Evolutionary conservation across 2,329 filamentous ascomycete species (phyloP).

Genomic region (Scytalidium sp.): DNA sequence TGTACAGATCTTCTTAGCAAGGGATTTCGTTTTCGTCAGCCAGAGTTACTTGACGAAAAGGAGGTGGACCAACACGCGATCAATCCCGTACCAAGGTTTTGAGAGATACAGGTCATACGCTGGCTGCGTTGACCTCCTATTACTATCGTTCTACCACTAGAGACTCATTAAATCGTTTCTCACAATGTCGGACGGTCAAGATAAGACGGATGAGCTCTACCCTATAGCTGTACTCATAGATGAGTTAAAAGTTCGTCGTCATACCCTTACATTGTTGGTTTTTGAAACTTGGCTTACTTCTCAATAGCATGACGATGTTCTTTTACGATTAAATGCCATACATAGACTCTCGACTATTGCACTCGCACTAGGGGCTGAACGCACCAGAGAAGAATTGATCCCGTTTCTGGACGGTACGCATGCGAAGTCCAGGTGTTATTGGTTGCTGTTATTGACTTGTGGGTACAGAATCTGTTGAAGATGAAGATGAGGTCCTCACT

Average conservation of each 20-base stretch:
- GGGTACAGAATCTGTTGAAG: conserved; percentile 89
- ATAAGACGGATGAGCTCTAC: conserved; percentile 97
- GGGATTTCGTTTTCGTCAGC: not conserved
- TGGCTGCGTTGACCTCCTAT: conserved; percentile 25
- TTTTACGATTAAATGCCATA: conserved; percentile 96
- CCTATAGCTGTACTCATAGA: conserved; percentile 99
- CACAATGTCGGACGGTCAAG: conserved; percentile 85
- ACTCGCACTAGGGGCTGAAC: conserved; percentile 89
- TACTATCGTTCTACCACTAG: conserved; percentile 24
- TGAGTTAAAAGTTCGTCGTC: conserved; percentile 82
- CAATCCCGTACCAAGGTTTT: conserved; percentile 16
- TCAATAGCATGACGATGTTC: conserved; percentile 90
- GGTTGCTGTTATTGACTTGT: conserved; percentile 13
- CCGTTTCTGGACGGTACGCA: conserved; percentile 95
- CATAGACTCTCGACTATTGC: conserved; percentile 98
- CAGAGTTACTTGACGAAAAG: conserved; percentile 10
- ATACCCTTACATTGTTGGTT: conserved; percentile 8
- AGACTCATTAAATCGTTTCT: conserved; percentile 28
- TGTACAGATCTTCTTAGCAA: not conserved
- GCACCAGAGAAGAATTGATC: conserved; percentile 97
- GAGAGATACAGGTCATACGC: conserved; percentile 29
- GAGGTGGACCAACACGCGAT: conserved; percentile 25
- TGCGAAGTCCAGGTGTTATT: conserved; percentile 5
- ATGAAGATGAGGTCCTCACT: conserved; percentile 97
- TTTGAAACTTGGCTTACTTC: conserved; percentile 15